These are phyloP conservation scores for Leccinum rimulosum DNA, from an alignment of 768 basidiomycete species.

Conservation along the genomic window DNA sequence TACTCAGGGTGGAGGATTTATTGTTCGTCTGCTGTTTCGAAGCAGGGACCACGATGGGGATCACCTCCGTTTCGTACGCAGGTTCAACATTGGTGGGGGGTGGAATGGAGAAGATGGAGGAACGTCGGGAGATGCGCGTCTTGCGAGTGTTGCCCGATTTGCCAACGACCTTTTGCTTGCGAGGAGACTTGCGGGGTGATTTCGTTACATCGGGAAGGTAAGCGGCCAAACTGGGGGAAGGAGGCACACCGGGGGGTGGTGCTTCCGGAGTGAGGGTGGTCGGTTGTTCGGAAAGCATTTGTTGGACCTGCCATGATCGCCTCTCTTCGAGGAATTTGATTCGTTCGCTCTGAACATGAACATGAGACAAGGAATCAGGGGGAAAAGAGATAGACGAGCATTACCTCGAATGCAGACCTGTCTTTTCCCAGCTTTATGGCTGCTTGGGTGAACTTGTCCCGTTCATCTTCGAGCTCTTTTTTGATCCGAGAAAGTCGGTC, in stretches of 20 bases:
- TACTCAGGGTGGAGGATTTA: constrained; percentile 28
- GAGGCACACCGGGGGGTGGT: constrained; percentile 21
- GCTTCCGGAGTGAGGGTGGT: constrained; percentile 32
- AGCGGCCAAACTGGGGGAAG: constrained; percentile 23
- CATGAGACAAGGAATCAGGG: constrained; percentile 1
- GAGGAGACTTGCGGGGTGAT: constrained; percentile 44
- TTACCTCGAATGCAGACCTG: constrained; percentile 63
- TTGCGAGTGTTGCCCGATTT: constrained; percentile 47
- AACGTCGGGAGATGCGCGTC: constrained; percentile 45
- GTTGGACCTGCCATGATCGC: constrained; percentile 67
- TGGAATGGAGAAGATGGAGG: constrained; percentile 38
- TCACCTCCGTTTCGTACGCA: constrained; percentile 54
- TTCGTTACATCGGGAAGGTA: constrained; percentile 34
- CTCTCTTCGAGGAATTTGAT: constrained; percentile 64
- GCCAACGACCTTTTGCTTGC: constrained; percentile 44
- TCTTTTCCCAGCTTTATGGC: constrained; percentile 63
- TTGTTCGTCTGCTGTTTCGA: constrained; percentile 25
- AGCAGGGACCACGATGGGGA: constrained; percentile 30
- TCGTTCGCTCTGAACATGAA: constrained; percentile 51
- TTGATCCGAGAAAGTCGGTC: constrained; percentile 51
- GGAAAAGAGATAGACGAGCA: constrained; percentile 1
- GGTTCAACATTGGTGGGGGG: constrained; percentile 38
- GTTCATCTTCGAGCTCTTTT: constrained; percentile 62
- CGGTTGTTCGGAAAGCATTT: constrained; percentile 57
- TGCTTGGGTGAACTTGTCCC: constrained; percentile 61